These are phyloP conservation scores for Tolypocladium nubicola DNA, from an alignment of 2,329 filamentous ascomycete species.

Conservation along the genomic window DNA sequence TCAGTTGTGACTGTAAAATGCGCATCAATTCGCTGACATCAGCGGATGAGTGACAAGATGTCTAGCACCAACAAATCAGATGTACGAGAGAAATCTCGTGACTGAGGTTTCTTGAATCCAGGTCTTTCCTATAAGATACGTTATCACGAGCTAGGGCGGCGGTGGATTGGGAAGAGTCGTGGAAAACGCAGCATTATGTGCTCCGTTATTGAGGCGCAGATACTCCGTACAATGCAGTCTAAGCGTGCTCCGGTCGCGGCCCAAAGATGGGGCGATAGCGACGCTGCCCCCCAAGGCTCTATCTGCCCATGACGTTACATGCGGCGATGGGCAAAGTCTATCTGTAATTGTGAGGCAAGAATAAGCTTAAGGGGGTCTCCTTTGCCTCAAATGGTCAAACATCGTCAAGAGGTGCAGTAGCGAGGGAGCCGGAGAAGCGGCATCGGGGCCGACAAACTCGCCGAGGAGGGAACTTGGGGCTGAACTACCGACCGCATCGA, in stretches of 20 bases:
- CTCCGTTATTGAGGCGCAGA: too few relatives aligned
- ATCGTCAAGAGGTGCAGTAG: neutral
- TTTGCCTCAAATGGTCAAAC: neutral
- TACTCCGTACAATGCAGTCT: too few relatives aligned
- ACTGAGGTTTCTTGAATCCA: too few relatives aligned
- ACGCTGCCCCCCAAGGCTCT: neutral
- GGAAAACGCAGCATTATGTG: too few relatives aligned
- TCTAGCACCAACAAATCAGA: too few relatives aligned
- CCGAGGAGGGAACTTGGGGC: neutral
- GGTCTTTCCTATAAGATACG: too few relatives aligned
- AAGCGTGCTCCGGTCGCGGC: neutral
- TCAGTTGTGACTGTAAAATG: too few relatives aligned
- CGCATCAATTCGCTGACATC: too few relatives aligned
- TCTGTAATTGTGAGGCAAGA: neutral
- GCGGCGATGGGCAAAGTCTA: neutral
- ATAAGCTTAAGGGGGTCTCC: too few relatives aligned
- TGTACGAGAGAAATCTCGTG: neutral
- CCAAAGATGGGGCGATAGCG: neutral
- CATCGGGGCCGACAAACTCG: neutral
- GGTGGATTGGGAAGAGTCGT: too few relatives aligned
- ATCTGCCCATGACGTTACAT: constrained; percentile 36
- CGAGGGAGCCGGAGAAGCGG: neutral
- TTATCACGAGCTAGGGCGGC: too few relatives aligned
- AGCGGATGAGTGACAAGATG: too few relatives aligned
- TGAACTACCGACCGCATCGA: neutral